These are phyloP conservation scores for Hebeloma cylindrosporum DNA, from an alignment of 768 basidiomycete genomes.

Conservation along the genomic window DNA sequence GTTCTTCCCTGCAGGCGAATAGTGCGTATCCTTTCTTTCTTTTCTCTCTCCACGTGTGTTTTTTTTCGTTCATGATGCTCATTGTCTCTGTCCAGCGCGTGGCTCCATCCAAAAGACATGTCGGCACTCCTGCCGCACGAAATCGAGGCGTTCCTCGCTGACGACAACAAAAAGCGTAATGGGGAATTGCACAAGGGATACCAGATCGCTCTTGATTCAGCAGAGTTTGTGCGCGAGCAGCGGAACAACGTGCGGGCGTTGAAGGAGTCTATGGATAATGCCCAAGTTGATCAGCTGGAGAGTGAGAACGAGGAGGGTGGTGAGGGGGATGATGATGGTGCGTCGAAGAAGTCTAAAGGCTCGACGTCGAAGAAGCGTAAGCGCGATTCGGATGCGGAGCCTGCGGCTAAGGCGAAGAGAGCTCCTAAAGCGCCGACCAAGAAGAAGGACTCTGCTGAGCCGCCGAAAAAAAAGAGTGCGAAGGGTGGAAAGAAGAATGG, in stretches of 20 bases:
- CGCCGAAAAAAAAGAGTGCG: conserved; percentile 34
- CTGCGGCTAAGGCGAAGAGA: conserved; percentile 19
- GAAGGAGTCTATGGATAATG: conserved; percentile 47
- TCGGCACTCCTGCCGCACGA: conserved; percentile 74
- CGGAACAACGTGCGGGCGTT: conserved; percentile 34
- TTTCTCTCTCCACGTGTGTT: conserved; percentile 3
- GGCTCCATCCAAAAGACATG: conserved; percentile 82
- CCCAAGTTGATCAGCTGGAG: conserved; percentile 65
- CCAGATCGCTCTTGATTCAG: conserved; percentile 64
- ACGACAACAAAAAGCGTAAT: conserved; percentile 67
- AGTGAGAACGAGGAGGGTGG: conserved; percentile 53
- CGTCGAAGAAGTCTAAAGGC: conserved; percentile 30
- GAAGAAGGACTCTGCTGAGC: conserved; percentile 43
- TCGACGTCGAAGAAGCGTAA: conserved; percentile 49
- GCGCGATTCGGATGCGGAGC: conserved; percentile 54
- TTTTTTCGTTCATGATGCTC: background rate
- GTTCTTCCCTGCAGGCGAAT: conserved; percentile 95
- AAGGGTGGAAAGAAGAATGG: conserved; percentile 33
- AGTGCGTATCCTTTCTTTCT: conserved; percentile 55
- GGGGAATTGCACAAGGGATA: conserved; percentile 78
- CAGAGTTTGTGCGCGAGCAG: conserved; percentile 42
- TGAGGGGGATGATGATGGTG: conserved; percentile 30
- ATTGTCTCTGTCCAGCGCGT: conserved; percentile 53
- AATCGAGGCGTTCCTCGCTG: conserved; percentile 81
- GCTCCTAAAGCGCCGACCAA: conserved; percentile 39